Evolutionary conservation across 768 basidiomycete species (phyloP), one percentile per base, ranked within the genome.

Genomic region (Suillus subalutaceus): DNA sequence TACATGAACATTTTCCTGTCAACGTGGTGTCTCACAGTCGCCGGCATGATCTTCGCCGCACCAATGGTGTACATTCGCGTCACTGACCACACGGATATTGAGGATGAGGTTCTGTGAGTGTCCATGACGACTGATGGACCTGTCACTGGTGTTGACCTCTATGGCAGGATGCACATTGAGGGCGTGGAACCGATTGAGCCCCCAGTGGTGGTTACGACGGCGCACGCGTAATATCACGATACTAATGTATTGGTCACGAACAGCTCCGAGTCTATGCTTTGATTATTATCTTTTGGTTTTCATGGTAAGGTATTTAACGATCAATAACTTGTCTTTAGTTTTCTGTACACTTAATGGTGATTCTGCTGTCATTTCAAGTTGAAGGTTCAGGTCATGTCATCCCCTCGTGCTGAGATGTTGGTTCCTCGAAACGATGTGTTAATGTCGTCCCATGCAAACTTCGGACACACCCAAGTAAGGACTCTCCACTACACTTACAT

Each of bases 31-130:
- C 79, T 93, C 23, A 83, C 90, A 40, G 84, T 85, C 38, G 86
- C 81, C 0, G 91, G 91, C 1, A 84, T 92, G 61, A 61, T 90
- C 58, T 90, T 87, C 66, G 85, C 89, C 5, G 71, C 91, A 9
- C 91, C 90, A 15, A 91, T 93, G 91, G 85, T 93, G 32, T 81
- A 90, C 70, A 78, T 84, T 64, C 89, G 91, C 16, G 89, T 92
- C 59, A 85, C 80, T 65, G 83, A 92, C 44, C 83, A 78, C 64
- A 84, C 85, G 0, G 84, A 86, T 1, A 50, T 79, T 7, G 81
- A 80, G 32, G 88, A 86, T 57, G 89, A 86, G 70, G 72, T 76
- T 6, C 66, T 84, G 88, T 90, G 71, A 72, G 86, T 61, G 20
- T 69, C 16, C 30, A 37, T 43, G 10, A 26, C 20, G 20, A 9